Evolutionary conservation across 2,329 filamentous ascomycete genomes (phyloP).

Genomic region (Colletotrichum musae): DNA sequence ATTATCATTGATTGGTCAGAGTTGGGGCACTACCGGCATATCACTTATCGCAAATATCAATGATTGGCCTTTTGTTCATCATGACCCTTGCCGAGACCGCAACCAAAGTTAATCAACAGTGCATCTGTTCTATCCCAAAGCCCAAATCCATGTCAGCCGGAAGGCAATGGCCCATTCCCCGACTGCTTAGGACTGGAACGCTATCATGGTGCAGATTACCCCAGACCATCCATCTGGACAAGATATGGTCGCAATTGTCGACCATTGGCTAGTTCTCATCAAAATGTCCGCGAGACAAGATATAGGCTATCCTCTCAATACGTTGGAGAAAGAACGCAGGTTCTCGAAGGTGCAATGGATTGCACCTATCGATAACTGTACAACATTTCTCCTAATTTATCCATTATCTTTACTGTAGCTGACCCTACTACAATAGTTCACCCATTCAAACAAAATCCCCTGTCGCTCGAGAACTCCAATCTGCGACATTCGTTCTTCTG

Average conservation of each 20-base stretch:
- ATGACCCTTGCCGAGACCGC: not conserved
- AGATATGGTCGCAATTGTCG: conserved; percentile 3
- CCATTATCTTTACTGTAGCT: too few species aligned
- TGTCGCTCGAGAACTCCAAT: too few species aligned
- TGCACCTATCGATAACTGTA: too few species aligned
- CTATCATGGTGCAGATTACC: not conserved
- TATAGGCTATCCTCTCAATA: too few species aligned
- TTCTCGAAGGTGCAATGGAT: too few species aligned
- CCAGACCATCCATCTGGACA: not conserved
- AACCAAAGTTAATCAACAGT: not conserved
- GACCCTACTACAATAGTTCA: too few species aligned
- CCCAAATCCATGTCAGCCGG: not conserved
- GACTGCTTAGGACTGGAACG: not conserved
- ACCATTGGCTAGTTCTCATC: not conserved
- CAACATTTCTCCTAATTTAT: too few species aligned
- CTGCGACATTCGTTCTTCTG: too few species aligned
- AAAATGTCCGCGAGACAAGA: too few species aligned
- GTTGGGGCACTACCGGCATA: not conserved
- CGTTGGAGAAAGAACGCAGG: too few species aligned
- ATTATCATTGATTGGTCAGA: not conserved
- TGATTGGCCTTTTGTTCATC: not conserved
- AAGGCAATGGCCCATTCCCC: not conserved
- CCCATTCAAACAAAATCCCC: too few species aligned
- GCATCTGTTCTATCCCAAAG: too few species aligned
- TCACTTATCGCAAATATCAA: conserved; percentile 5